These are phyloP conservation scores for Poterioochromonas sp. DNA, from an alignment of 352 stramenopile species.

Conservation along the genomic window DNA sequence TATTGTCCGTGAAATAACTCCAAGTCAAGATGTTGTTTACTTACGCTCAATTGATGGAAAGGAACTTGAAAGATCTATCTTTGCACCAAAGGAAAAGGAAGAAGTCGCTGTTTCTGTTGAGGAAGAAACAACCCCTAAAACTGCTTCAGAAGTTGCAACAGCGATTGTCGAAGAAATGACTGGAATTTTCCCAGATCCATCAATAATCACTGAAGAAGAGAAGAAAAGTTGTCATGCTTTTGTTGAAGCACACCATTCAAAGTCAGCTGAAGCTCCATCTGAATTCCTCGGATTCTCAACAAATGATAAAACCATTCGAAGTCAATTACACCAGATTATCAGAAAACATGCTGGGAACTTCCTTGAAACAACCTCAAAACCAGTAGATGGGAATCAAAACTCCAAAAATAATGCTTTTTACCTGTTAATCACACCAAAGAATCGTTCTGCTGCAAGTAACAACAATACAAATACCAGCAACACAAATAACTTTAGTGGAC, in stretches of 20 bases:
- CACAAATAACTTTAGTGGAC: background rate
- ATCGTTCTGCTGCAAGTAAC: background rate
- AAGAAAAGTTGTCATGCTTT: background rate
- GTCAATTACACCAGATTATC: background rate
- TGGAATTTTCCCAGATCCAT: background rate
- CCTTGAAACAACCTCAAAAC: background rate
- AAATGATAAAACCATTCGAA: slow-evolving; percentile 3
- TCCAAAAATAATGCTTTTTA: background rate
- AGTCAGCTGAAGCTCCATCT: background rate
- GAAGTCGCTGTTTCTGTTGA: background rate
- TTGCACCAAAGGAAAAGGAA: background rate
- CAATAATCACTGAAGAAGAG: background rate
- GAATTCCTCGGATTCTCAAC: background rate
- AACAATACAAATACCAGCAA: background rate
- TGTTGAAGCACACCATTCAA: background rate
- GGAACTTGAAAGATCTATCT: background rate
- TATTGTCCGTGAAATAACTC: slow-evolving; percentile 24
- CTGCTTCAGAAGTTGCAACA: background rate
- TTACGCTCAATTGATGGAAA: background rate
- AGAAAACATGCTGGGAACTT: background rate
- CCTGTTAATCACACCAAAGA: background rate
- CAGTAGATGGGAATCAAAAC: background rate
- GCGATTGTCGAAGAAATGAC: background rate
- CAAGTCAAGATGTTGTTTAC: background rate
- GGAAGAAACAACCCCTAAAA: background rate